A percentile compares a stretch with the other conserved stretches of the same genome.
phyloP scores from a whole-genome alignment of 2,329 filamentous ascomycete genomes.

The Claviceps cyperi region DNA sequence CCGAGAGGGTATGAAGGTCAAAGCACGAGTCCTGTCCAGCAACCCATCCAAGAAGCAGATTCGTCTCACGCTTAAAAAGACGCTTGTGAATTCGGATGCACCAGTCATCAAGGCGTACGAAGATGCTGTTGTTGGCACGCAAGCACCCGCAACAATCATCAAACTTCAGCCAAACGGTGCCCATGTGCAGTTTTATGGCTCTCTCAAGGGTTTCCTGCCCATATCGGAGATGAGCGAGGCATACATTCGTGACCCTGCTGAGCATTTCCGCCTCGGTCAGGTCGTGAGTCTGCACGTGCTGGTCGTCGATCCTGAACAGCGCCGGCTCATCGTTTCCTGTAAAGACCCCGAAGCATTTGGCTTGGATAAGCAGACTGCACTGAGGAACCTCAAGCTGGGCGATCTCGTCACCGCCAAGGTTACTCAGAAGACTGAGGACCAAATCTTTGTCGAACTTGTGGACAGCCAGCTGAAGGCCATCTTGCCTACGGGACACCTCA shows the following conservation, averaged over 20 bases:
- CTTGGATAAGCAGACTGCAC: slow-evolving; percentile 57
- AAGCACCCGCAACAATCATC: slow-evolving; percentile 75
- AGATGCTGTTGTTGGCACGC: slow-evolving; percentile 58
- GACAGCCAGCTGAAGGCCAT: slow-evolving; percentile 63
- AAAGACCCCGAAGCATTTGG: slow-evolving; percentile 74
- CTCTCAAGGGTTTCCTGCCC: slow-evolving; percentile 73
- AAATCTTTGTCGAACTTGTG: slow-evolving; percentile 62
- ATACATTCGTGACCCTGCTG: slow-evolving; percentile 74
- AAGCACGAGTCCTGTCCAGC: slow-evolving; percentile 70
- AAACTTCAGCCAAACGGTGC: slow-evolving; percentile 68
- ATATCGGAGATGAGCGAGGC: slow-evolving; percentile 97
- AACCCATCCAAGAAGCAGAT: slow-evolving; percentile 64
- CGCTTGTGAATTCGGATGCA: slow-evolving; percentile 76
- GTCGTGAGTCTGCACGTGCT: slow-evolving; percentile 85
- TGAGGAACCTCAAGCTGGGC: slow-evolving; percentile 60
- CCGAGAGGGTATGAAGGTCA: slow-evolving; percentile 70
- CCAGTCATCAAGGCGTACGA: slow-evolving; percentile 65
- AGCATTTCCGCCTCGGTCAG: slow-evolving; percentile 83
- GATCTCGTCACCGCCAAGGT: slow-evolving; percentile 65
- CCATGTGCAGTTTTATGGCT: slow-evolving; percentile 82
- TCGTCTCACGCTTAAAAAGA: slow-evolving; percentile 86
- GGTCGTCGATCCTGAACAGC: slow-evolving; percentile 56
- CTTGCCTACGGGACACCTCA: slow-evolving; percentile 63
- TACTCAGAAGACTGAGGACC: slow-evolving; percentile 65
- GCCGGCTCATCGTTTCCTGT: slow-evolving; percentile 76